Evolutionary conservation across 805 yeast species (phyloP).

Genomic region (Sungouiozyma intestinalis): DNA sequence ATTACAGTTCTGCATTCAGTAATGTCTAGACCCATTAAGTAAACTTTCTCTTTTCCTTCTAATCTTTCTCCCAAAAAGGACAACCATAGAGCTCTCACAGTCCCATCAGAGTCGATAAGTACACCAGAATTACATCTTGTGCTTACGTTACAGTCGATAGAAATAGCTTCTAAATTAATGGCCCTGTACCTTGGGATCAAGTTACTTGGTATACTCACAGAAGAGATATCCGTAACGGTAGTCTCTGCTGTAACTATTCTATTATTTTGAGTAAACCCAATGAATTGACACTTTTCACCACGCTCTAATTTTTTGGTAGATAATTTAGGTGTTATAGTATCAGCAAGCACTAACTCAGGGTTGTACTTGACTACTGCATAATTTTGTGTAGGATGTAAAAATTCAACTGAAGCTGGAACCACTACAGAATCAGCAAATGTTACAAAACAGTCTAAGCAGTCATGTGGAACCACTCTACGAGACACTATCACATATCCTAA

Average conservation of each 20-base stretch:
- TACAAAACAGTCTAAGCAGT: constrained; percentile 54
- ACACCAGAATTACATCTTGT: constrained; percentile 74
- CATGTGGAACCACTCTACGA: constrained; percentile 73
- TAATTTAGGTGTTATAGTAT: constrained; percentile 58
- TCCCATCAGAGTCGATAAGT: constrained; percentile 65
- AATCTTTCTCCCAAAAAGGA: constrained; percentile 69
- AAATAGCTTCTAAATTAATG: constrained; percentile 66
- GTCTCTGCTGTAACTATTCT: constrained; percentile 68
- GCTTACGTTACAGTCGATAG: constrained; percentile 62
- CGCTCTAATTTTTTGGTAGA: constrained; percentile 47
- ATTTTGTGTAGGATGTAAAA: constrained; percentile 79
- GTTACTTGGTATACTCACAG: constrained; percentile 62
- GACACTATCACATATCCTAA: constrained; percentile 75
- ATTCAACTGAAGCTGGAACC: constrained; percentile 70
- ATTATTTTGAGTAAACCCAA: constrained; percentile 66
- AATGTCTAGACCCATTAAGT: constrained; percentile 69
- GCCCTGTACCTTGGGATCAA: constrained; percentile 75
- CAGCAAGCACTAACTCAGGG: constrained; percentile 61
- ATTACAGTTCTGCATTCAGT: constrained; percentile 53
- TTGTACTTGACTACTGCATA: constrained; percentile 79
- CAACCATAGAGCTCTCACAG: constrained; percentile 77
- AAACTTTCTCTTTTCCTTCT: constrained; percentile 50
- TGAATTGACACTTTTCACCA: constrained; percentile 68
- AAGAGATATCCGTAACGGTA: constrained; percentile 63
- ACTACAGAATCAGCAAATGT: constrained; percentile 80